phyloP scores from a whole-genome alignment of 1,284 basidiomycete genomes.

The Neolentinus lepideus region DNA sequence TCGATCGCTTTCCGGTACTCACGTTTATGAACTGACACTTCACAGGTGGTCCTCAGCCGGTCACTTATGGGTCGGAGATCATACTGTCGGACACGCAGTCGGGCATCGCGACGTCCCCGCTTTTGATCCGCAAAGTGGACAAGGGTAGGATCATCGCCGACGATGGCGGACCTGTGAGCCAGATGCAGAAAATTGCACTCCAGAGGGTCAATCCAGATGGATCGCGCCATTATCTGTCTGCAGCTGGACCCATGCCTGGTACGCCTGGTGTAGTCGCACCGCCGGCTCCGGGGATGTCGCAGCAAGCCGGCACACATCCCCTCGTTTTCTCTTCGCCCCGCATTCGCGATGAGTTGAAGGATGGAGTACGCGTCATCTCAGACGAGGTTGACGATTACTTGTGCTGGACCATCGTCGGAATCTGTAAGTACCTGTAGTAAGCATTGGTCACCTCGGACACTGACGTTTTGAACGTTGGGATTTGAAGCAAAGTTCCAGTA shows the following conservation, averaged over 20 bases:
- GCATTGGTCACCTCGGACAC: not conserved
- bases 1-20: conserved; percentile 23
- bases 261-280: conserved; percentile 58
- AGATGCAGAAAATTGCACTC: conserved; percentile 93
- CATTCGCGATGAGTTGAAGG: conserved; percentile 67
- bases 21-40: conserved; percentile 24
- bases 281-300: conserved; percentile 59
- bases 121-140: conserved; percentile 90
- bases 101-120: conserved; percentile 79
- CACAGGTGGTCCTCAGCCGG: conserved; percentile 62
- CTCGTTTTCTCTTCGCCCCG: conserved; percentile 72
- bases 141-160: conserved; percentile 79
- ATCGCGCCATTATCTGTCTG: conserved; percentile 74
- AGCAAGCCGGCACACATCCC: conserved; percentile 73
- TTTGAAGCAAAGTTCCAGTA: conserved; percentile 81
- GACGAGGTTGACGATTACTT: conserved; percentile 93
- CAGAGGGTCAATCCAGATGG: conserved; percentile 79
- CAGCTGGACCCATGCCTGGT: conserved; percentile 74
- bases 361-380: conserved; percentile 58
- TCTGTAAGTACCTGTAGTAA: conserved; percentile 55
- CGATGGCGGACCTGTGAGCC: conserved; percentile 87
- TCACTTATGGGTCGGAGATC: conserved; percentile 90
- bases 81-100: conserved; percentile 79
- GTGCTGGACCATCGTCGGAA: conserved; percentile 94
- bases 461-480: conserved; percentile 12